Evolutionary conservation across 2,329 filamentous ascomycete species (phyloP), one percentile per base, ranked within the genome.

Genomic region (Sporothrix variecibatus): DNA sequence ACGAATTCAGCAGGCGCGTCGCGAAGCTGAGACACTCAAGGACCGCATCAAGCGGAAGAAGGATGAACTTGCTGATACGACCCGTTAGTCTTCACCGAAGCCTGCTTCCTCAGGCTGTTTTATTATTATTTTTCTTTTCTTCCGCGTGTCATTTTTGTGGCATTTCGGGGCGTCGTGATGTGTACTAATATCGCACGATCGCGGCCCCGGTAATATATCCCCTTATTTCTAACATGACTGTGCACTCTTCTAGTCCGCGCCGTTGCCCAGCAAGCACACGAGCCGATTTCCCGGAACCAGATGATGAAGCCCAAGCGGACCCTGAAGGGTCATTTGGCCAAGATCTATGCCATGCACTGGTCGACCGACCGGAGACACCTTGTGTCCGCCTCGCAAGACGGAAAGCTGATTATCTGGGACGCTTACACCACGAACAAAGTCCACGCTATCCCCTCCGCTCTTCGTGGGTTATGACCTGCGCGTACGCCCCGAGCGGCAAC

Each of bases 301-400:
- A 89, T 95, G 82, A 98, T 99, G 96, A 97, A 96, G 88, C 93
- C 95, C 77, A 96, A 97, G 87, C 93, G 94, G 80, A 98, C 95
- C 70, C 88, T 99, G 78, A 98, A 98, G 87, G 96, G 96, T 78
- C 96, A 99, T 88, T 86, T 99, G 78, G 96, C 96, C 80, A 99
- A 99, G 87, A 99, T 99, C 81, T 99, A 99, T 84, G 96, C 96
- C 80, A 99, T 99, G 96, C 96, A 99, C 87, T 99, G 96, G 96
- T 98, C 96, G 46, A 99, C 96, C 77, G 96, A 99, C 85, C 91
- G 96, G 81, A 92, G 96, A 84, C 96, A 98, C 85, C 90, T 98
- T 76, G 96, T 99, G 71, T 98, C 96, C 15, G 96, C 96, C 77
- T 99, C 96, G 79, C 96, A 99, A 85, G 96, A 99, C 81, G 96